phyloP scores from a whole-genome alignment of 2,329 filamentous ascomycete genomes.

The Neopestalotiopsis sp. region DNA sequence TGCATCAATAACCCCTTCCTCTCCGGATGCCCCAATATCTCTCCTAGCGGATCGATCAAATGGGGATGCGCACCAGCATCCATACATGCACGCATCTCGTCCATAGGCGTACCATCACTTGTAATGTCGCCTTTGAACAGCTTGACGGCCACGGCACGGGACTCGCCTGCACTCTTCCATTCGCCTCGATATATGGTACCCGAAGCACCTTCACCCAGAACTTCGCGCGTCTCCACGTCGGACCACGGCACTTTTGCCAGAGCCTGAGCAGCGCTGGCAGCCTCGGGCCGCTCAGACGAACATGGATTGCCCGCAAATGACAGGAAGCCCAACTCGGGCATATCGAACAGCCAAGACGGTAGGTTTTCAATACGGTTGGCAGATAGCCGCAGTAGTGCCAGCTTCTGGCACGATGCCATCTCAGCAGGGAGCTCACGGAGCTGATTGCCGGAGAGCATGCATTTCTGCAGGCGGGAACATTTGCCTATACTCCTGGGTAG shows the following conservation, averaged over 20 bases:
- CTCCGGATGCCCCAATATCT: slow-evolving; percentile 46
- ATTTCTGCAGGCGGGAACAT: slow-evolving; percentile 51
- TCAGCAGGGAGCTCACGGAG: slow-evolving; percentile 44
- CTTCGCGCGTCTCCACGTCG: slow-evolving; percentile 44
- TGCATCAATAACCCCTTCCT: slow-evolving; percentile 51
- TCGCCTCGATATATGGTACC: slow-evolving; percentile 49
- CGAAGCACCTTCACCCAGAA: slow-evolving; percentile 52
- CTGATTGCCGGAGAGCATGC: slow-evolving; percentile 54
- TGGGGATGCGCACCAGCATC: slow-evolving; percentile 51
- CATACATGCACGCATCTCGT: slow-evolving; percentile 55
- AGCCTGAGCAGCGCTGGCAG: slow-evolving; percentile 33
- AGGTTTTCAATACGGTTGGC: slow-evolving; percentile 45
- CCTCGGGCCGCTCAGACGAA: slow-evolving; percentile 29
- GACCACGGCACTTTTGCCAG: slow-evolving; percentile 47
- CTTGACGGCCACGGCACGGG: slow-evolving; percentile 51
- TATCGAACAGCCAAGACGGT: slow-evolving; percentile 48
- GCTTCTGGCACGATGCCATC: slow-evolving; percentile 49
- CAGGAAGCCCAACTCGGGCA: slow-evolving; percentile 52
- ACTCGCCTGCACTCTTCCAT: slow-evolving; percentile 37
- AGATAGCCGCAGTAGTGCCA: slow-evolving; percentile 50
- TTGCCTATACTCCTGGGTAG: slow-evolving; percentile 49
- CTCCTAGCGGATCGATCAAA: slow-evolving; percentile 51
- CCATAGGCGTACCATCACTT: slow-evolving; percentile 52
- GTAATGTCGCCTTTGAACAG: slow-evolving; percentile 54
- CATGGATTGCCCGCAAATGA: slow-evolving; percentile 55